Base-by-base conservation (phyloP, 257 asterid genomes). In the Solanum raphanifolium region DNA sequence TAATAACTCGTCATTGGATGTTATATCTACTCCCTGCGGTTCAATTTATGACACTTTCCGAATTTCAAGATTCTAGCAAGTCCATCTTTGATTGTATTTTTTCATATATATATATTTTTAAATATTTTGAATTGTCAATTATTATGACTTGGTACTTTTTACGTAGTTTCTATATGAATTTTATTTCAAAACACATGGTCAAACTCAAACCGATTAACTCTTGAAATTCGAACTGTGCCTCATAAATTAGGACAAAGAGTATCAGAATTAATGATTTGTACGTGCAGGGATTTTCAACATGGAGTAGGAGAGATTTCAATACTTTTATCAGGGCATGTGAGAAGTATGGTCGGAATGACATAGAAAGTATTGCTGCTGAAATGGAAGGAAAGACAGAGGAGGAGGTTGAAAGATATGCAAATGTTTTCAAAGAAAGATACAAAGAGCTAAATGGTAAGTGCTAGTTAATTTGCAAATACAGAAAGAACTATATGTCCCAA, bases 231-330 rank as follows among this genome's bases (percentile, higher is more conserved):
- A 65, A 25, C 32, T 12, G 31, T 65, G 32, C 32, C 32, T 65
- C 18, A 11, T n/a, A 65, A 65, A 65, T 65, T 65, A 25, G 72
- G 32, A n/a, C 18, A 65, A n/a, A n/a, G 16, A 15, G 58, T 38
- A 85, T 65, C 62, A 68, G 62, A 23, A 41, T 71, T 46, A 69
- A 29, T 11, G 38, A 48, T 86, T 73, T 32, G 15, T 72, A 82
- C 36, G 5, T 91, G 76, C 84, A 97, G 99, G 99, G 99, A 58
- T 97, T 97, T 89, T 95, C 99, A 78, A 82, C 98, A n/a, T 97
- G 99, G 99, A 97, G 99, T 94, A 94, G 98, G 91, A 94, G 93
- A 92, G 99, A 97, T 91, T 97, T 97, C 93, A 96, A 93, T 88
- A 86, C 98, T 86, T 97, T 96, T 92, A 96, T 97, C 92, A 93